Evolutionary conservation across 805 yeast genomes (phyloP), one percentile per base, ranked within the genome.

Genomic region (Tetrapisispora iriomotensis): DNA sequence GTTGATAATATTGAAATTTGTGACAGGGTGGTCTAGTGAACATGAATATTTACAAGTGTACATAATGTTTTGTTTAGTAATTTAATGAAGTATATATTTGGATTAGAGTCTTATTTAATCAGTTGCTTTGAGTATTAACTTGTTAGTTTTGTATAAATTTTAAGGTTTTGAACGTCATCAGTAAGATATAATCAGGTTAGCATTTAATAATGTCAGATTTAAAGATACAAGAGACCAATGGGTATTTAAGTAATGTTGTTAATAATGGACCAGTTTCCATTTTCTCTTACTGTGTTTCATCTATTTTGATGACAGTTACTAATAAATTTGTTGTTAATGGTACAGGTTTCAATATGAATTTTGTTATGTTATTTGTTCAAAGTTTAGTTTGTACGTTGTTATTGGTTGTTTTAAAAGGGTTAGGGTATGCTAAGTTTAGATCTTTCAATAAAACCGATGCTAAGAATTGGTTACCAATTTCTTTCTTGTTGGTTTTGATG

Each of bases 301-400:
- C 98, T 19, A 92, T 92, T 50, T 68, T 92, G 61, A 92, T 92
- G 98, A 92, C 98, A 23, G 87, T 88, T 45, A 88, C 97, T 44
- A 92, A 92, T 74, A 92, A 92, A 67, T 90, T 79, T 59, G 97
- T 92, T 43, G 82, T 92, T 43, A 71, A 70, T 50, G 66, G 72
- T 22, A 77, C 82, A 60, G 72, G 80, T 60, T 77, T 77, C 64
- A 77, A 77, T 64, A 75, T 92, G 74, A 87, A 87, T 71, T 87
- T 85, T 58, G 78, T 90, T 53, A 70, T 88, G 53, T 70, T 88
- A 59, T 92, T 94, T 29, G 77, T 87, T 29, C 97, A 88, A 70
- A 74, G 87, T 23, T 60, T 75, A 37, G 94, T 87, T 46, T 88
- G 96, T 70, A 72, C 83, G 44, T 58, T 65, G 29, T 78, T 83